Base-by-base conservation (phyloP, 176 grass and related monocot species). In the Musa beccarii region DNA sequence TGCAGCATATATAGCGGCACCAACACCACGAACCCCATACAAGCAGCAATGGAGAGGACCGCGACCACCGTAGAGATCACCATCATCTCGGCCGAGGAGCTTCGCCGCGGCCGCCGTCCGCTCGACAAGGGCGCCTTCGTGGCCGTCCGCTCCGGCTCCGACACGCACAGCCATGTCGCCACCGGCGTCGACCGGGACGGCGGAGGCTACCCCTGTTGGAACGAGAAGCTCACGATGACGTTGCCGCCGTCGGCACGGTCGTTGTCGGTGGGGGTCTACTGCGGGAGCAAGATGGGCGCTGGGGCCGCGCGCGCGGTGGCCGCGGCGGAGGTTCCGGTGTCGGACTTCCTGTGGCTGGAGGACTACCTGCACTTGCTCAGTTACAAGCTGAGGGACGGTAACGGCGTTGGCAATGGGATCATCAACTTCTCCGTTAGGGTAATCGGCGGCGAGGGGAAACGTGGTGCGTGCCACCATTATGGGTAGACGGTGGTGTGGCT, bases 351-450 rank as follows among this genome's bases (percentile, higher is more conserved):
- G 13, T 9, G 59, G 29, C 57, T 14, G 19, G 75, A 49, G 34
- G 59, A 51, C 34, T 63, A 51, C 75, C 8, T 64, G 55, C 75
- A 76, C 75, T 51, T 64, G 24, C 75, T 76, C 20, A 63, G 75
- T 16, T 76, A 76, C 59, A 63, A 59, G 75, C 28, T 76, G 57
- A 76, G 10, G 75, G 73, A 61, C 13, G 11, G 16, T 0, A 23
- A 49, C 11, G 53, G 73, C 0, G 23, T 11, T 24, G 24, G 13
- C 54, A 75, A 61, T 34, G 73, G 73, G 54, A 75, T 75, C 23
- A 59, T 75, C 24, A 59, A 75, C 34, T 59, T 75, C 73, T 75
- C 73, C 34, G 54, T 75, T 53, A 75, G 54, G 73, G 25, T 75
- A 20, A 9, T 20, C 23, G 21, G 10, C 8, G 20, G 11, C 11